A percentile compares a stretch with the other conserved stretches of the same genome.
These are phyloP conservation scores for Umbellularia californica DNA, from an alignment of 164 flowering plant genomes.

Conservation along the genomic window DNA sequence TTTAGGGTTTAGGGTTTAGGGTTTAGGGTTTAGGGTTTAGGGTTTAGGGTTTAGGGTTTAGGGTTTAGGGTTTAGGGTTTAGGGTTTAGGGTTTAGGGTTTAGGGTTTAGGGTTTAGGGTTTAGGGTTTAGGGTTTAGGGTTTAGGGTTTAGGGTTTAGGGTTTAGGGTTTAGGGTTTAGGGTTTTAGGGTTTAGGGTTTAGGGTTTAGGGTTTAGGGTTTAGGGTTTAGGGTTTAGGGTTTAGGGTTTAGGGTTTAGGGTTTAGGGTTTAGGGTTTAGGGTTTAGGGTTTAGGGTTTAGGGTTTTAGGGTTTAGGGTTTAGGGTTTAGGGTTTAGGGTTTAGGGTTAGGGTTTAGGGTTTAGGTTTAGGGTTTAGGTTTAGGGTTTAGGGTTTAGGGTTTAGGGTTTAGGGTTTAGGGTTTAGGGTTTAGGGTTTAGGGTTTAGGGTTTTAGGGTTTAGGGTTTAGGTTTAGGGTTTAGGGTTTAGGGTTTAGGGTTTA, in stretches of 20 bases:
- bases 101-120: not conserved
- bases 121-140: not conserved
- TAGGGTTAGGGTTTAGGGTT: constrained; percentile 13
- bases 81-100: not conserved
- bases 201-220: constrained; percentile 1
- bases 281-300: constrained; percentile 5
- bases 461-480: constrained; percentile 6
- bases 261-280: constrained; percentile 9
- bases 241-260: not conserved
- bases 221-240: not conserved
- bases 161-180: not conserved
- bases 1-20: not conserved
- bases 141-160: not conserved
- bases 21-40: not conserved
- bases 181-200: not conserved
- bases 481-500: constrained; percentile 8
- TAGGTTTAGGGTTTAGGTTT: constrained; percentile 19
- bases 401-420: constrained; percentile 20
- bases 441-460: not conserved
- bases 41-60: not conserved
- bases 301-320: no score
- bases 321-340: constrained; percentile 13
- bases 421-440: constrained; percentile 3
- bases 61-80: not conserved
- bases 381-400: constrained; percentile 20